Evolutionary conservation across 306 rosid species (phyloP), one percentile per base, ranked within the genome.

Genomic region (Dryas drummondii): DNA sequence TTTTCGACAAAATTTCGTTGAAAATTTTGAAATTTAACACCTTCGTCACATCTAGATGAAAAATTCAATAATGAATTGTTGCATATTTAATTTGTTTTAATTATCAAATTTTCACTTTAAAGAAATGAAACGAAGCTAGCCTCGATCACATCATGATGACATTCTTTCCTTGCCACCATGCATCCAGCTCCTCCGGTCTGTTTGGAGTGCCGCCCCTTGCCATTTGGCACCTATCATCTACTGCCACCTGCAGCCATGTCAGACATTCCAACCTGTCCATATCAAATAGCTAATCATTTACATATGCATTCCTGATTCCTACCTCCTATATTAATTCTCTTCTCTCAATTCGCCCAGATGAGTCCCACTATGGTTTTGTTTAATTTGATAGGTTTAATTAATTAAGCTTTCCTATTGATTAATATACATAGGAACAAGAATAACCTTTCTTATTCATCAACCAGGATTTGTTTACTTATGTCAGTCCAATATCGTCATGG

Each of bases 161-260:
- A 73, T 70, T 78, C 77, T 66, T 42, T 63, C 53, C 56, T 59
- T 73, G 79, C 70, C 79, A 75, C 83, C n/a, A n/a, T n/a, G n/a
- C 63, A 69, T 73, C 73, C 77, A 78, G 85, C 73, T 40, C 41
- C 44, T 73, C 51, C 53, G 85, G 79, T 80, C 82, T 85, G 85
- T 85, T 84, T 80, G 88, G 88, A 86, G 86, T 84, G 85, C 92
- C 89, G 90, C 84, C 97, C 96, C 80, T 82, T 68, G 62, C 83
- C 84, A 89, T 66, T 80, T 88, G 89, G 81, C 83, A 78, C 91
- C 87, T 76, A 44, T 75, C 47, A 8, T 60, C 75, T 50, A 5
- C 14, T 56, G 85, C 85, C 96, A 86, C 79, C 66, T 83, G 88
- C 56, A n/a, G 74, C 76, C 83, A 58, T 75, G 82, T 79, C 85